phyloP scores from a whole-genome alignment of 2,329 filamentous ascomycete genomes.

The Venturia pyrina region DNA sequence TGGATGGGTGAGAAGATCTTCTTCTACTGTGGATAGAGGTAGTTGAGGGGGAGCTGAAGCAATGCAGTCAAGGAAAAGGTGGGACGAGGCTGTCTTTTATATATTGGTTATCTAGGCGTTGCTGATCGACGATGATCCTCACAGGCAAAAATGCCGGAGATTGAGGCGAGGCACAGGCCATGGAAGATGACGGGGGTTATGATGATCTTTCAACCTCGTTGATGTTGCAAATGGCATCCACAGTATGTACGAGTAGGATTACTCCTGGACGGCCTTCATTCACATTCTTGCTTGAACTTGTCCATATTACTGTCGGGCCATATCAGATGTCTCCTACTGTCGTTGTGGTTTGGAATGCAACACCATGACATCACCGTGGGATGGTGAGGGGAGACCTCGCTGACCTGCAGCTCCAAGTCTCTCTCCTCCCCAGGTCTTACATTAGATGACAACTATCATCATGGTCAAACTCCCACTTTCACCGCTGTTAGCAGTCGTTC shows the following conservation, averaged over 20 bases:
- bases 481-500: not conserved
- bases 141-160: not conserved
- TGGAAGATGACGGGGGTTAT: no score
- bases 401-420: not conserved
- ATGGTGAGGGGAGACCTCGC: not conserved
- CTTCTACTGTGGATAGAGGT: not conserved
- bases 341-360: not conserved
- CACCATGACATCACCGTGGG: not conserved
- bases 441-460: not conserved
- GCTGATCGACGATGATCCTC: not conserved
- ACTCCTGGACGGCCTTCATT: no score
- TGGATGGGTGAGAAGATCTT: not conserved
- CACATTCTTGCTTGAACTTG: no score
- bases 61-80: not conserved
- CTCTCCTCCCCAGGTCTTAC: not conserved
- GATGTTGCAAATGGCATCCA: no score
- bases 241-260: no score
- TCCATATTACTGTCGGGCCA: no score
- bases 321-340: no score
- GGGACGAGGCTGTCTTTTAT: not conserved
- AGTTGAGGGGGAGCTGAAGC: not conserved
- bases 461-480: not conserved
- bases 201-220: no score
- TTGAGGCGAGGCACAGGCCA: not conserved
- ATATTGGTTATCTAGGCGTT: not conserved